Evolutionary conservation across 179 eudicot genomes (phyloP), one percentile per base, ranked within the genome.

Genomic region (Patellifolia procumbens): DNA sequence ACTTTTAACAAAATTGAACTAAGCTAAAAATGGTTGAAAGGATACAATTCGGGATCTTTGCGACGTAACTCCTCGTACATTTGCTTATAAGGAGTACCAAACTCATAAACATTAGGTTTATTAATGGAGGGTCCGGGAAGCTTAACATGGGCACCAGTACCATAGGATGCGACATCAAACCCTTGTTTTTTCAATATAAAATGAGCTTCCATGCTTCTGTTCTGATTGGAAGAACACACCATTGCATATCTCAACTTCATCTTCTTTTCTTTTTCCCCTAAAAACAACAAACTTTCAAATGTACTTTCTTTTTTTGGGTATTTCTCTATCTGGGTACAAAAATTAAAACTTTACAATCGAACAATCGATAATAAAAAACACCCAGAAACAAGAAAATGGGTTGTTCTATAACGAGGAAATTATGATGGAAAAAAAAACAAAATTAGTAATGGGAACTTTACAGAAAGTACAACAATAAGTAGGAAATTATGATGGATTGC

Each of bases 181-280:
- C 97, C 96, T 73, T 95, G 93, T 49, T 84, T 83, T 84, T 95
- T 90, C 49, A 93, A 85, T 52, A 95, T 60, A 20, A 53, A 80
- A 81, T 95, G 99, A n/a, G 98, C 89, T 71, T 93, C 99, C 99
- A 95, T 95, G 80, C 99, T 95, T 55, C 97, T 76, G 65, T 95
- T 95, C 84, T 95, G 99, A 73, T 95, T 95, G 71, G 99, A 95
- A 5, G 97, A 95, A 76, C 99, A 95, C 61, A 95, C 99, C 99
- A 95, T 91, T 17, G 98, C 98, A 78, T 85, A 86, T 55, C 93
- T 83, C 42, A 79, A 79, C 81, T 83, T 89, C 94, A 86, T 82
- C 37, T 68, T 68, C 51, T 66, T 22, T 10, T 49, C 60, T 24
- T 29, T 15, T 67, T 35, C 11, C 9, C 10, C 32, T 61, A 60